Evolutionary conservation across 805 yeast genomes (phyloP).

Genomic region (Candida quercuum): DNA sequence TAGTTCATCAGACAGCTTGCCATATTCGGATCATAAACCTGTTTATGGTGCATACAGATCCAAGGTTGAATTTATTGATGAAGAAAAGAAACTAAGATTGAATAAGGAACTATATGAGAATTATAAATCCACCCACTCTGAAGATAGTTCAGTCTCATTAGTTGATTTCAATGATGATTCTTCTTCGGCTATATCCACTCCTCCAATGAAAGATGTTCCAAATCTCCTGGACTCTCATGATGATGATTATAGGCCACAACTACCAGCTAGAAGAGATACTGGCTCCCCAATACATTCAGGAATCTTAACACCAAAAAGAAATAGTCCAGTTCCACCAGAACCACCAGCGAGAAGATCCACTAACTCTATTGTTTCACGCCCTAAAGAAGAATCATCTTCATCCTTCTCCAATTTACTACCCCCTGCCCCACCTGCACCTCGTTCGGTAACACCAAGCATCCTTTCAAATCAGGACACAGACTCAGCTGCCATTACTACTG

Average conservation of each 20-base stretch:
- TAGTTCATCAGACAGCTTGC: constrained; percentile 52
- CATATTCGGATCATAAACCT: constrained; percentile 87
- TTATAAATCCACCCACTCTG: constrained; percentile 37
- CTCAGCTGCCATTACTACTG: constrained; percentile 2
- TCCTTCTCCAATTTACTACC: constrained; percentile 4
- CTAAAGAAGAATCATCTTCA: neutral
- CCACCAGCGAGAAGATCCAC: constrained; percentile 11
- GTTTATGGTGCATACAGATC: constrained; percentile 77
- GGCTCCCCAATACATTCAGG: constrained; percentile 8
- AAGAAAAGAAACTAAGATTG: constrained; percentile 48
- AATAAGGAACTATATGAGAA: constrained; percentile 54
- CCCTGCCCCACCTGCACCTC: constrained; percentile 13
- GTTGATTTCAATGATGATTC: constrained; percentile 13
- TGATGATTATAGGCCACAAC: constrained; percentile 12
- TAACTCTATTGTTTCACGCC: no score
- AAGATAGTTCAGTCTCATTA: constrained; percentile 21
- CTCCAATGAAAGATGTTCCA: constrained; percentile 9
- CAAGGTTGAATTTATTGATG: constrained; percentile 64
- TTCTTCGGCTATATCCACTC: neutral
- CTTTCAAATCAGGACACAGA: constrained; percentile 1
- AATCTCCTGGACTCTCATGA: constrained; percentile 18
- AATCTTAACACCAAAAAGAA: constrained; percentile 17
- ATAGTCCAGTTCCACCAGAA: constrained; percentile 11
- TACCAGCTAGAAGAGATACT: constrained; percentile 12
- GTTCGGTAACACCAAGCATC: constrained; percentile 6